These are phyloP conservation scores for Brachypodium distachyon DNA, from an alignment of 202 grass and related monocot genomes.

Conservation along the genomic window DNA sequence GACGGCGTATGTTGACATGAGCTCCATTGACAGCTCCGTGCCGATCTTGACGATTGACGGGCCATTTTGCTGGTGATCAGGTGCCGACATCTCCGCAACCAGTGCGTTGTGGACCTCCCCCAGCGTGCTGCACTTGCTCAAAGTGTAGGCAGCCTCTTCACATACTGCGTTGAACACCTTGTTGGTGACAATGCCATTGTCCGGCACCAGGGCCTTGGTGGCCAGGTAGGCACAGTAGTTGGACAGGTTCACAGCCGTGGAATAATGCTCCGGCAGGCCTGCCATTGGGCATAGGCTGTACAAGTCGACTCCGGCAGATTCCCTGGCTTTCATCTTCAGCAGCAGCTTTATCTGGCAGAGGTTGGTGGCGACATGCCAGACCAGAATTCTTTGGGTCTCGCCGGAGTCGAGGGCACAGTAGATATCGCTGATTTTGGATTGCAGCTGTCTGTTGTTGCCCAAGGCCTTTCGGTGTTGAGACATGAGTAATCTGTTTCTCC, in stretches of 20 bases:
- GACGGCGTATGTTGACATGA: not conserved
- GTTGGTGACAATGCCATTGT: not conserved
- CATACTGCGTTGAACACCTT: not conserved
- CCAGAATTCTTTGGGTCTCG: not conserved
- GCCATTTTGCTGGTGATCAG: too few species aligned
- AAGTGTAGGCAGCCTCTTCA: not conserved
- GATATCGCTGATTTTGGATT: not conserved
- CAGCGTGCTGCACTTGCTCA: not conserved
- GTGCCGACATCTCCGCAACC: too few species aligned
- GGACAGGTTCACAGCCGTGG: not conserved
- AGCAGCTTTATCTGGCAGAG: not conserved
- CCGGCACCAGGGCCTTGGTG: not conserved
- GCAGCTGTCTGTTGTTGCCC: not conserved
- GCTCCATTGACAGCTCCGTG: not conserved
- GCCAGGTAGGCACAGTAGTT: slow-evolving; percentile 26
- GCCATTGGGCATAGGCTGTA: not conserved
- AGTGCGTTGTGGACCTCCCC: not conserved
- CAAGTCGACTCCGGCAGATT: too few species aligned
- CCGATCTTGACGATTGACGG: not conserved
- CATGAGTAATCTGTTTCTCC: too few species aligned
- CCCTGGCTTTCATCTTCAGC: not conserved
- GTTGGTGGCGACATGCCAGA: not conserved
- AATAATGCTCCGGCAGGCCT: not conserved
- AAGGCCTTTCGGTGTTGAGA: not conserved
- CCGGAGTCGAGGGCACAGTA: not conserved